Evolutionary conservation across 2,329 filamentous ascomycete species (phyloP).

Genomic region (Akanthomyces uredinophilus): DNA sequence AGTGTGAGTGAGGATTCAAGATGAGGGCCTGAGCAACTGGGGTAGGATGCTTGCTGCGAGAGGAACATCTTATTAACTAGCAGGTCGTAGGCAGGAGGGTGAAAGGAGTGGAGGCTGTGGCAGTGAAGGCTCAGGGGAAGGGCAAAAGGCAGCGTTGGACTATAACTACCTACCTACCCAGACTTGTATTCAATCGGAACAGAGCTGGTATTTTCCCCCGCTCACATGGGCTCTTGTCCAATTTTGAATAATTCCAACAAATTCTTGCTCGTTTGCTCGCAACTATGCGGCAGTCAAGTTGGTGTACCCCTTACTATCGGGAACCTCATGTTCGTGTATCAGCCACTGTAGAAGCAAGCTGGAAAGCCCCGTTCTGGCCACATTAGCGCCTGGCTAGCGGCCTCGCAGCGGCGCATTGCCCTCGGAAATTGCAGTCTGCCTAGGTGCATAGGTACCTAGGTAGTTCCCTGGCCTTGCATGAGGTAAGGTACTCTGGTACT

Average conservation of each 20-base stretch:
- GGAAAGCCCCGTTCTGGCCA: not conserved
- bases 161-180: too few species aligned
- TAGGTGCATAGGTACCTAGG: too few species aligned
- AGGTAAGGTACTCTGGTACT: too few species aligned
- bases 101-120: not conserved
- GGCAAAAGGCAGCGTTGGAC: not conserved
- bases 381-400: not conserved
- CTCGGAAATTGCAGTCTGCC: conserved; percentile 4
- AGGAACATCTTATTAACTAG: too few species aligned
- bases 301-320: too few species aligned
- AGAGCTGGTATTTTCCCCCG: too few species aligned
- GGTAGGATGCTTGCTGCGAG: not conserved
- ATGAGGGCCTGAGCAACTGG: not conserved
- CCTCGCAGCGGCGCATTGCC: not conserved
- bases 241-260: too few species aligned
- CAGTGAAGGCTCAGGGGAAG: not conserved
- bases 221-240: too few species aligned
- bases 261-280: too few species aligned
- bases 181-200: too few species aligned
- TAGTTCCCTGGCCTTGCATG: too few species aligned
- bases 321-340: not conserved
- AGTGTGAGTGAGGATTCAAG: not conserved
- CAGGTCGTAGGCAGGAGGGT: not conserved
- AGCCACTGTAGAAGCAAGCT: not conserved
- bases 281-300: too few species aligned